Base-by-base conservation (phyloP, 2,329 filamentous ascomycete genomes). In the Colletotrichum plurivorum region DNA sequence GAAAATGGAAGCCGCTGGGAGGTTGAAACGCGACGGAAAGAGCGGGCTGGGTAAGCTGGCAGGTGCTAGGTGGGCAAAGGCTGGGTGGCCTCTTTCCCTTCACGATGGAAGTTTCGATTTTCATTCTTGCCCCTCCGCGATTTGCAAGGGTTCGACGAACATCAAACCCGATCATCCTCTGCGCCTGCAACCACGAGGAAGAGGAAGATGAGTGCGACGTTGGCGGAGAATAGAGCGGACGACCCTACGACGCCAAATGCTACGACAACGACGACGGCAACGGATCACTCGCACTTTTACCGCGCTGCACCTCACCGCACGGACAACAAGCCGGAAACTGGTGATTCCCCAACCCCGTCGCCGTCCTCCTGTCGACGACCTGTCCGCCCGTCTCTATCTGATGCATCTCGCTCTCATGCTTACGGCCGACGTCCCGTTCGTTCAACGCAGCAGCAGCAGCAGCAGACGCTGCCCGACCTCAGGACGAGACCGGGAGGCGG, bases 161-260 rank as follows among this genome's bases (percentile, higher is more conserved):
- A 51, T 65, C 62, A 66, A 51, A 51, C 49, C 49, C 54, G 49
- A 66, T 66, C 61, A 55, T 65, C 66, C 43, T 46, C 54, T 54
- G 53, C 39, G 45, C n/a, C 45, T 27, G 18, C 20, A 36, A 36
- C 31, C 31, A 36, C 31, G 31, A 36, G 31, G 31, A 36, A 36
- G 31, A 36, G 31, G 31, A 36, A 36, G 31, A 10, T 4, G 10
- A 36, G 31, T 9, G 56, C 18, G 25, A 54, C 46, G 43, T 39
- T 27, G 22, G 57, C 52, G 25, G 63, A 27, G 45, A 18, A 22
- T 3, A 13, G 2, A 43, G 36, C 46, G 20, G 57, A 48, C 15
- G 41, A 36, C 22, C 22, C 22, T 25, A 25, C 31, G 10, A 36
- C 31, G 31, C 6, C 31, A 36, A 36, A 8, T 36, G 31, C 7